These are phyloP conservation scores for Aspergillus fumigatus DNA, from an alignment of 2,329 filamentous ascomycete genomes.

Conservation along the genomic window DNA sequence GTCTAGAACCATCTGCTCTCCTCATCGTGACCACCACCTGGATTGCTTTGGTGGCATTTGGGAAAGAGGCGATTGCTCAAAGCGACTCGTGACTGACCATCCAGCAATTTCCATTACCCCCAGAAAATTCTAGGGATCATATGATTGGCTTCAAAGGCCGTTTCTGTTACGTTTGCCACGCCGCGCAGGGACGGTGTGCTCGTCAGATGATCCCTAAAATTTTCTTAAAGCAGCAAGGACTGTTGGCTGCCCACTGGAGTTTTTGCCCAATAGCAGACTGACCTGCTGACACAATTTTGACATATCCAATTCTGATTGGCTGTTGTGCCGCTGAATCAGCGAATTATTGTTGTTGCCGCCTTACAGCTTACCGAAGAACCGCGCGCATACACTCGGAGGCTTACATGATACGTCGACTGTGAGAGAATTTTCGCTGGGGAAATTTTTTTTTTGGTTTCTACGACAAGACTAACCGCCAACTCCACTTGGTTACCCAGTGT, in stretches of 20 bases:
- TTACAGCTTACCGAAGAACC: background rate
- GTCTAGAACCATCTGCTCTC: background rate
- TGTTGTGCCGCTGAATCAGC: background rate
- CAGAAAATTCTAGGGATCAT: conserved; percentile 20
- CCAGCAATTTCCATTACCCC: conserved; percentile 22
- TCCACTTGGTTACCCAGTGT: background rate
- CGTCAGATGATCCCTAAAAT: conserved; percentile 31
- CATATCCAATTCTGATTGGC: background rate
- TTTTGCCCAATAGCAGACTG: conserved; percentile 5
- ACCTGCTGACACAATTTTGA: background rate
- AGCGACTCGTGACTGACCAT: conserved; percentile 13
- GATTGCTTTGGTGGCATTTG: background rate
- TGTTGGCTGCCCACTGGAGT: background rate
- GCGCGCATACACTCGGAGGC: background rate
- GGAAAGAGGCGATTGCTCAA: background rate
- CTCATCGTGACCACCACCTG: background rate
- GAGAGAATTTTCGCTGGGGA: background rate
- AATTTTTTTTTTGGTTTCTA: background rate
- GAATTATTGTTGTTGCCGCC: background rate
- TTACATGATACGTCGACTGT: background rate
- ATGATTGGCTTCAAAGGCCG: conserved; percentile 25
- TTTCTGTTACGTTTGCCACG: conserved; percentile 37
- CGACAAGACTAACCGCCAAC: background rate
- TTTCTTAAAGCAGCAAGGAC: conserved; percentile 15
- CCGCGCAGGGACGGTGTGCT: conserved; percentile 10